Base-by-base conservation (phyloP, 2,329 filamentous ascomycete genomes). In the Cercospora sojina region DNA sequence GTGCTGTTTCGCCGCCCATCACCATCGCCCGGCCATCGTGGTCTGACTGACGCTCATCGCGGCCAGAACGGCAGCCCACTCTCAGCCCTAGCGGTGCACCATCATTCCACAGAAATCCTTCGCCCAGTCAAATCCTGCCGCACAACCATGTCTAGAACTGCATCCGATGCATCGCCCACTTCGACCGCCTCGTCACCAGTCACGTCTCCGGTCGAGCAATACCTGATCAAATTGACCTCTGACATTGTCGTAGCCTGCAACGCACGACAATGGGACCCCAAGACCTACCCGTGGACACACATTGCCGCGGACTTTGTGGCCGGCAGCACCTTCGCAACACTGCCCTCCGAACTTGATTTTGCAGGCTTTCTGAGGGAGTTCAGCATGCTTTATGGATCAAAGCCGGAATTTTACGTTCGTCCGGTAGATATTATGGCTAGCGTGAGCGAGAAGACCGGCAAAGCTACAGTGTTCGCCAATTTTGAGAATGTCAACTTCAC, bases 401-500 rank as follows among this genome's bases (percentile, higher is more conserved):
- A 57, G 6, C 64, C 64, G 6, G 32, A 47, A 1, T 65, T 61
- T n/a, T 53, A 43, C 23, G 25, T 55, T 10, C 29, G 31, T 2
- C 16, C 49, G 6, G 25, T 25, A 1, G 64, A 65, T 2, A 65
- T 65, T 13, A 57, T 49, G n/a, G 64, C 64, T 2, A 65, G 10
- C n/a, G 64, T 62, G 5, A 62, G 38, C 25, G 58, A 56, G 25
- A 62, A 60, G 5, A 65, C 64, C 13, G 64, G 64, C 1, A 55
- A 62, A 13, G 64, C 64, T 2, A 62, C 31, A 3, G 58, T 61
- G 1, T 65, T 61, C 23, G 43, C 51, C 25, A 65, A 56, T 20
- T 29, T 65, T 13, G 57, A 61, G 25, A 65, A 61, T 62, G 43
- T 61, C 18, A 61, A 62, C n/a, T 65, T 61, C 25, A 61, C 49